Base-by-base conservation (phyloP, 805 yeast species). In the Sugiyamaella marilandica region DNA sequence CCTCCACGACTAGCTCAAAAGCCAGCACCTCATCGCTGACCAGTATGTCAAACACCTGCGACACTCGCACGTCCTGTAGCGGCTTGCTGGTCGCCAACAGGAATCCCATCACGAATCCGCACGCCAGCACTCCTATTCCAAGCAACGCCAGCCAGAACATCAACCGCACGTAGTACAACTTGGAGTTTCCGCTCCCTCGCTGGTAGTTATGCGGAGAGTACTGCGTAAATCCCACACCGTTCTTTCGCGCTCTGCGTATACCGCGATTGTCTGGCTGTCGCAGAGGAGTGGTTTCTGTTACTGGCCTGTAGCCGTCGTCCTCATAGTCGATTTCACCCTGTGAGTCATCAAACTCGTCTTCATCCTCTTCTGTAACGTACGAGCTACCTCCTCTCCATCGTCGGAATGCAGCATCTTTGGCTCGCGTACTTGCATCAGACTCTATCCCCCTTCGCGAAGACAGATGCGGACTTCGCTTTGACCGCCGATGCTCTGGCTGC, bases 71-170 rank as follows among this genome's bases (percentile, higher is more conserved):
- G 55, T 79, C 77, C 49, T 84, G 82, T 51, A 92, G 71, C 53
- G 92, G 97, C 60, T 88, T 89, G 16, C 89, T 84, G 1, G 96
- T 83, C 0, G 97, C 97, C 41, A 91, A 71, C 1, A 90, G 70
- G 63, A 91, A 87, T 0, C 98, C 98, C 62, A 84, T 74, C 4
- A 86, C 73, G 62, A 92, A 89, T 1, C 96, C 96, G 31, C 85
- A 45, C 4, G 57, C 60, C 36, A 69, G 57, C 19, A 68, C 53
- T 37, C 59, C 48, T 37, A 67, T 54, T 62, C 39, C 55, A n/a
- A 59, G 50, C 10, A 69, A 49, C 39, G 64, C 50, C 35, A 63
- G 49, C 71, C 72, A 70, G 31, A 69, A 60, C 37, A 64, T 59
- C 19, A 65, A 51, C 35, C 70, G 64, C 10, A 68, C 56, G 26